Evolutionary conservation across 768 basidiomycete genomes (phyloP).

Genomic region (Dendrothele bispora): DNA sequence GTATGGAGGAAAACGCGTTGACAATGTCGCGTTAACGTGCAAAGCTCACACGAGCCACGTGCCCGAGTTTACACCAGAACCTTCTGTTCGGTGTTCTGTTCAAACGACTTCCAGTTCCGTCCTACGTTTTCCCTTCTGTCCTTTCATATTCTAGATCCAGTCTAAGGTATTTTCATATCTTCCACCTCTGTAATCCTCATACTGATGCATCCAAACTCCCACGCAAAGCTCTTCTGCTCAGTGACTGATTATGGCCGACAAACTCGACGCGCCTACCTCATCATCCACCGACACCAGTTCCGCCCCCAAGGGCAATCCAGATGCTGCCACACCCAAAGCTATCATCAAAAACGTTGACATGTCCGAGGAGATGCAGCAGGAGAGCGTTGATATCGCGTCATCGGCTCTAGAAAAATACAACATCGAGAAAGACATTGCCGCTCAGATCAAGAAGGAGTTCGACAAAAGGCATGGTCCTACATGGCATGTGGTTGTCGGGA

Average conservation of each 20-base stretch:
- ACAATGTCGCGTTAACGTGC: too few relatives aligned
- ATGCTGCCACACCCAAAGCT: constrained; percentile 61
- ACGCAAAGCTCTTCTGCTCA: too few relatives aligned
- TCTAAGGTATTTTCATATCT: too few relatives aligned
- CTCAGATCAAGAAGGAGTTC: constrained; percentile 97
- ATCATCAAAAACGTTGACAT: constrained; percentile 98
- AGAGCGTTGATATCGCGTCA: constrained; percentile 84
- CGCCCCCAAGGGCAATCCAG: constrained; percentile 32
- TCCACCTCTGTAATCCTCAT: too few relatives aligned
- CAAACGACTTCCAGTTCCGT: too few relatives aligned
- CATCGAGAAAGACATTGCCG: constrained; percentile 98
- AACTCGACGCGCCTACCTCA: constrained; percentile 52
- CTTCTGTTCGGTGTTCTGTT: too few relatives aligned
- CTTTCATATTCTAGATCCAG: too few relatives aligned
- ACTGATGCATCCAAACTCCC: too few relatives aligned
- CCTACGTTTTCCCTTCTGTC: too few relatives aligned
- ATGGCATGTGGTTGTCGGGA: constrained; percentile 99
- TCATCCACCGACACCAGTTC: constrained; percentile 54
- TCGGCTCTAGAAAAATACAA: constrained; percentile 86
- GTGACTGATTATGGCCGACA: constrained; percentile 6
- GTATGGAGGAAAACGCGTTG: too few relatives aligned
- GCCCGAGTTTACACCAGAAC: too few relatives aligned
- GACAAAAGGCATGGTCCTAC: constrained; percentile 90
- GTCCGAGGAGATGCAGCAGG: constrained; percentile 95
- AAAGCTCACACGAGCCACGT: too few relatives aligned